A percentile compares a stretch with the other conserved stretches of the same genome.
Evolutionary conservation across 1,284 basidiomycete species (phyloP).

Genomic region (Moesziomyces globuligerus): DNA sequence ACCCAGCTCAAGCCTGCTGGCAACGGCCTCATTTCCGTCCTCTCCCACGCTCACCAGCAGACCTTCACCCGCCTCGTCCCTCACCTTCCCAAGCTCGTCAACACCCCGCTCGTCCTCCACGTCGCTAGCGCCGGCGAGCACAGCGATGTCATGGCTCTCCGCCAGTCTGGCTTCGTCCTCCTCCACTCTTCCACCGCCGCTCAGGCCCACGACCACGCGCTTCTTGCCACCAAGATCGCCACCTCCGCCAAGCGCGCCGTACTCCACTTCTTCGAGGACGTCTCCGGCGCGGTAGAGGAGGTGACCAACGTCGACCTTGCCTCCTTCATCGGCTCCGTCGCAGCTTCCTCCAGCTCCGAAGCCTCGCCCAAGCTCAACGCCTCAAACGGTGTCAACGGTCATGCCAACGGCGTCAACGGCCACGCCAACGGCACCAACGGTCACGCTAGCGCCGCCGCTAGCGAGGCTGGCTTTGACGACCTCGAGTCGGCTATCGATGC

Average conservation of each 20-base stretch:
- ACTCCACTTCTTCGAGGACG: constrained; percentile 79
- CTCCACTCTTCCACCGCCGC: constrained; percentile 75
- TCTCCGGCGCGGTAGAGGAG: constrained; percentile 55
- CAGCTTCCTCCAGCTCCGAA: constrained; percentile 61
- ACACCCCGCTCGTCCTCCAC: constrained; percentile 57
- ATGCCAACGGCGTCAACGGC: constrained; percentile 67
- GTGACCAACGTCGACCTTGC: constrained; percentile 66
- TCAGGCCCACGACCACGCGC: constrained; percentile 78
- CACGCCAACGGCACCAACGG: constrained; percentile 63
- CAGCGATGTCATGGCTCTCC: constrained; percentile 73
- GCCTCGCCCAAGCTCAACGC: constrained; percentile 55
- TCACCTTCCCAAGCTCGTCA: constrained; percentile 56
- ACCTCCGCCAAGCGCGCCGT: constrained; percentile 74
- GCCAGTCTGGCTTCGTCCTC: constrained; percentile 74
- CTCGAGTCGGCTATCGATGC: constrained; percentile 49
- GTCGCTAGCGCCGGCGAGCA: constrained; percentile 70
- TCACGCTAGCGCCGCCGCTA: constrained; percentile 31
- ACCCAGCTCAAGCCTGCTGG: constrained; percentile 45
- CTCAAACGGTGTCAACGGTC: constrained; percentile 67
- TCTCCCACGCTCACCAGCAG: constrained; percentile 49
- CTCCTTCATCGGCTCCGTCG: constrained; percentile 39
- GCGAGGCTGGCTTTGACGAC: constrained; percentile 47
- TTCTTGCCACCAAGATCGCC: constrained; percentile 78
- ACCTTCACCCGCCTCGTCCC: constrained; percentile 60
- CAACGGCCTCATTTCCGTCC: constrained; percentile 51